Conservation (phyloP, 2,329 filamentous ascomycete genomes). For the Aschersonia sp. region DNA sequence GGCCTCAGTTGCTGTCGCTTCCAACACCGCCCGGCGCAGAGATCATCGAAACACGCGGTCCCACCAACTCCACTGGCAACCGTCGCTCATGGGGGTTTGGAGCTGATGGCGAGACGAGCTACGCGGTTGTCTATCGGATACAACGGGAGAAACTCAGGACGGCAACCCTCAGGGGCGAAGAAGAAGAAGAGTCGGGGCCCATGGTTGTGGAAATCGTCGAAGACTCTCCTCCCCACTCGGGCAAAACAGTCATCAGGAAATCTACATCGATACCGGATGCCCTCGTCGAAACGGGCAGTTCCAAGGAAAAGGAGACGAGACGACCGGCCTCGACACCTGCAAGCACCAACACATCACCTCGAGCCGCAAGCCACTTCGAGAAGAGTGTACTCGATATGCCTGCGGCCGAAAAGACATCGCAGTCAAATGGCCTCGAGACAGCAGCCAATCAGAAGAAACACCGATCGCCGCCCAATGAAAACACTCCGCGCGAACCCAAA, state of each 20-base stretch:
- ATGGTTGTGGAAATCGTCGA: slow-evolving; percentile 13
- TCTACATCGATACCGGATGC: background rate
- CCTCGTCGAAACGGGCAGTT: background rate
- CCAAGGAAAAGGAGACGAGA: background rate
- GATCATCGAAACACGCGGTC: slow-evolving; percentile 33
- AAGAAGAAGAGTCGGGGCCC: slow-evolving; percentile 10
- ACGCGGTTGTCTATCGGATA: slow-evolving; percentile 45
- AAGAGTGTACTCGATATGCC: background rate
- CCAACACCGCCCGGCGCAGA: slow-evolving; percentile 43
- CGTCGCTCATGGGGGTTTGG: slow-evolving; percentile 5
- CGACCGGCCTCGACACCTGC: slow-evolving; percentile 1
- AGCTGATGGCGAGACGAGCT: slow-evolving; percentile 19
- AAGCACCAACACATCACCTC: slow-evolving; percentile 2
- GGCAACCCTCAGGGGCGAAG: slow-evolving; percentile 21
- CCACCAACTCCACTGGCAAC: slow-evolving; percentile 5
- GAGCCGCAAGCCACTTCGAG: slow-evolving; percentile 4
- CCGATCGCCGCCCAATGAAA: slow-evolving; percentile 18
- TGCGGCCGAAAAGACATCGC: background rate
- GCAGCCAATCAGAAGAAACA: slow-evolving; percentile 31
- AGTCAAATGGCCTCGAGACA: background rate
- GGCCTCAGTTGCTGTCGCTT: slow-evolving; percentile 33
- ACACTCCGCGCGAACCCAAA: slow-evolving; percentile 5
- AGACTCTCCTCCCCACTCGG: slow-evolving; percentile 6
- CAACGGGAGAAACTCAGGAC: slow-evolving; percentile 34
- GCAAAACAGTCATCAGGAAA: background rate